These are phyloP conservation scores for Kingdonia uniflora DNA, from an alignment of 164 flowering plant genomes.

Conservation along the genomic window DNA sequence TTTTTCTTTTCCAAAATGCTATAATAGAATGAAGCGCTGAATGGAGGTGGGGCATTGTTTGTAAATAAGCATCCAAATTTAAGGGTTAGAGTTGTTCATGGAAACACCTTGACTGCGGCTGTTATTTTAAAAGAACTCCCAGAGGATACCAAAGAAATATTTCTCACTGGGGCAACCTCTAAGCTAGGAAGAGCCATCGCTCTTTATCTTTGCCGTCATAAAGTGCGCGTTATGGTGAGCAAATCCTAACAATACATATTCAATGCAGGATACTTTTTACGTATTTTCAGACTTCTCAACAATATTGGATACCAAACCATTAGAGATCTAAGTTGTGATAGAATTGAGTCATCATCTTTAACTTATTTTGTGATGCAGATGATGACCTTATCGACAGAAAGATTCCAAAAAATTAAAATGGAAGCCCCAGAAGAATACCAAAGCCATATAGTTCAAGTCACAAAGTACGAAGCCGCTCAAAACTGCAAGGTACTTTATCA, in stretches of 20 bases:
- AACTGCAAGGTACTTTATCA: constrained; percentile 56
- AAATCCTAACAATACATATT: background rate
- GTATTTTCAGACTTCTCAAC: too few species aligned
- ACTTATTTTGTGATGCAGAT: too few species aligned
- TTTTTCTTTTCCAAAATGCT: background rate
- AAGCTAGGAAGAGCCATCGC: constrained; percentile 97
- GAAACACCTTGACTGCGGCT: constrained; percentile 88
- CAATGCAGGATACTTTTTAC: background rate
- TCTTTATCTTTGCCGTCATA: constrained; percentile 60
- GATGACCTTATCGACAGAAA: constrained; percentile 67
- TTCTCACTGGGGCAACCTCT: constrained; percentile 86
- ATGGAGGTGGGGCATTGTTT: constrained; percentile 86
- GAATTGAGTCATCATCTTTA: too few species aligned
- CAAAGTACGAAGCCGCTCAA: constrained; percentile 71
- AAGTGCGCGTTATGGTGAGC: constrained; percentile 63
- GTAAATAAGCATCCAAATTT: constrained; percentile 70
- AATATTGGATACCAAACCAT: background rate
- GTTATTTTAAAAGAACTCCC: constrained; percentile 74
- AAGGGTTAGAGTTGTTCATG: constrained; percentile 76
- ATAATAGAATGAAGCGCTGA: constrained; percentile 74
- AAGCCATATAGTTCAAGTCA: constrained; percentile 65
- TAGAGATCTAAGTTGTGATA: too few species aligned
- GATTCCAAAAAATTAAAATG: constrained; percentile 66
- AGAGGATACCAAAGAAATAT: constrained; percentile 57
- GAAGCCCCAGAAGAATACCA: constrained; percentile 70